These are phyloP conservation scores for Mycena rosella DNA, from an alignment of 768 basidiomycete genomes.

Conservation along the genomic window DNA sequence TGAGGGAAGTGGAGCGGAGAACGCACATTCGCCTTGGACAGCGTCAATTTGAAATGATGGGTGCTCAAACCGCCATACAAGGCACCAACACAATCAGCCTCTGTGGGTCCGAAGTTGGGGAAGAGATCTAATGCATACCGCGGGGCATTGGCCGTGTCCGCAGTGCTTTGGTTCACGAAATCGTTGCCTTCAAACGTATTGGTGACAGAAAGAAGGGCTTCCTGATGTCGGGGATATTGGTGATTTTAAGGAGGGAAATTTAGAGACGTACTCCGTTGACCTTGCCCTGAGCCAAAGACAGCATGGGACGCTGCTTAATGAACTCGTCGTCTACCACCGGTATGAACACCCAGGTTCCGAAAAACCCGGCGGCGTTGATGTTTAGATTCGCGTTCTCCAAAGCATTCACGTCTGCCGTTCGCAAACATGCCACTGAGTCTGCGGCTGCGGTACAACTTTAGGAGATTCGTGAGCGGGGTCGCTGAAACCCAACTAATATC, in stretches of 20 bases:
- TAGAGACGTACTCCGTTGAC: slow-evolving; percentile 48
- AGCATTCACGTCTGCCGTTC: slow-evolving; percentile 35
- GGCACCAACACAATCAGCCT: not conserved
- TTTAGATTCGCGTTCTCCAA: slow-evolving; percentile 41
- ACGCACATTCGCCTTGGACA: slow-evolving; percentile 30
- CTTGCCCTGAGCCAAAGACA: slow-evolving; percentile 43
- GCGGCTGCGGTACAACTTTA: not conserved
- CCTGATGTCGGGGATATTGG: not conserved
- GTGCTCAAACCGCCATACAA: slow-evolving; percentile 28
- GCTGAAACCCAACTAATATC: too few species aligned
- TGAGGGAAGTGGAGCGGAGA: not conserved
- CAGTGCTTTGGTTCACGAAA: not conserved
- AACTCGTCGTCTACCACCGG: slow-evolving; percentile 51
- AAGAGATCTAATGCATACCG: not conserved
- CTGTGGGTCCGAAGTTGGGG: slow-evolving; percentile 2
- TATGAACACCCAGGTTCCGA: slow-evolving; percentile 40
- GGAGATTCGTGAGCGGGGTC: slow-evolving; percentile 27
- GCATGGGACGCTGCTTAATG: slow-evolving; percentile 47
- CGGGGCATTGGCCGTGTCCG: not conserved
- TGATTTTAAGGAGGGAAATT: not conserved
- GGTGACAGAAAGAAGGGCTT: not conserved
- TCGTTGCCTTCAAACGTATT: not conserved
- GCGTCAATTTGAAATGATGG: slow-evolving; percentile 2
- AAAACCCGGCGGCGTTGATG: slow-evolving; percentile 41
- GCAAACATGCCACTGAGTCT: slow-evolving; percentile 44